phyloP scores from a whole-genome alignment of 1,139 yeast genomes.

The Kodamaea suecica region DNA sequence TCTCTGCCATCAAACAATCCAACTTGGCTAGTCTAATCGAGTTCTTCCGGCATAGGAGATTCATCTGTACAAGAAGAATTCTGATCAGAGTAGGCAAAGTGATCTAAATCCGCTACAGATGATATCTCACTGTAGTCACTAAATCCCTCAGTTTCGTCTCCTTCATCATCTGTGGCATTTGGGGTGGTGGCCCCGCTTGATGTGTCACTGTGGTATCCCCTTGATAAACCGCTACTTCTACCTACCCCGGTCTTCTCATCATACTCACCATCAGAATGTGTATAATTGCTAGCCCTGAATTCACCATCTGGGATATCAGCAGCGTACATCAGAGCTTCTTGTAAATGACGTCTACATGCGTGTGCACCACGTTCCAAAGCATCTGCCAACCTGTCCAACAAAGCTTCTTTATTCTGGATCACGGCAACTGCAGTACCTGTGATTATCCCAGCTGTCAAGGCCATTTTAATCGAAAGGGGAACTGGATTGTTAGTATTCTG shows the following conservation, averaged over 20 bases:
- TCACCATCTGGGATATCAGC: conserved; percentile 30
- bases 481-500: conserved; percentile 26
- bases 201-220: conserved; percentile 3
- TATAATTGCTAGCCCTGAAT: conserved; percentile 16
- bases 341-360: conserved; percentile 28
- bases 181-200: conserved; percentile 15
- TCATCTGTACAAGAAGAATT: conserved; percentile 6
- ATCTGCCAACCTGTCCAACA: conserved; percentile 33
- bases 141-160: conserved; percentile 8
- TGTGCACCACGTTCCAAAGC: conserved; percentile 36
- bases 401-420: conserved; percentile 30
- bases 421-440: conserved; percentile 41
- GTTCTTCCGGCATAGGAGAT: background rate
- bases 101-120: conserved; percentile 9
- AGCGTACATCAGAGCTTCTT: conserved; percentile 24
- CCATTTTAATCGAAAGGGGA: conserved; percentile 40
- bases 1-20: too few relatives aligned
- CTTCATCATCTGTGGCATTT: conserved; percentile 8
- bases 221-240: conserved; percentile 3
- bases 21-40: background rate
- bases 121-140: conserved; percentile 8
- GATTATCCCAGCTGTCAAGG: conserved; percentile 38
- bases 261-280: conserved; percentile 4
- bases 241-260: conserved; percentile 3
- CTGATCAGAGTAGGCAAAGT: conserved; percentile 19